Evolutionary conservation across 83 land plant species (phyloP).

Genomic region (Picea abies): DNA sequence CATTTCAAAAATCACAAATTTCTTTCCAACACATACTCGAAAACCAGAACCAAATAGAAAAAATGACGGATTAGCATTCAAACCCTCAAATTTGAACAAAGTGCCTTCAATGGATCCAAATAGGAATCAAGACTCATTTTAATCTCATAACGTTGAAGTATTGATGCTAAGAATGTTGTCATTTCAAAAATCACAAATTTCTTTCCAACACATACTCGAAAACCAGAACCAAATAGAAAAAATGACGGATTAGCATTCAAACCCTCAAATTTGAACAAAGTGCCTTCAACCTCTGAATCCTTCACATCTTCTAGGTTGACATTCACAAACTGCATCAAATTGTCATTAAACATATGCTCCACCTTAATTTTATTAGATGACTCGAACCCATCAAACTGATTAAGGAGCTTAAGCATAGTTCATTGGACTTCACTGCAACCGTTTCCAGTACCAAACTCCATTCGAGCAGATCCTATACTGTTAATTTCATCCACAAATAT

Average conservation of each 20-base stretch:
- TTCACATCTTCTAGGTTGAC: background rate
- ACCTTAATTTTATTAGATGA: too few species aligned
- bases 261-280: constrained; percentile 19
- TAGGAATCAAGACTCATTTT: background rate
- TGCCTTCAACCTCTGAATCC: background rate
- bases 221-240: constrained; percentile 66
- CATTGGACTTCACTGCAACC: too few species aligned
- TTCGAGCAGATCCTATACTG: too few species aligned
- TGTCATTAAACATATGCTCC: too few species aligned
- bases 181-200: constrained; percentile 39
- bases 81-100: constrained; percentile 21
- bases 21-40: constrained; percentile 60
- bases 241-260: constrained; percentile 43
- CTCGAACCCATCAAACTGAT: too few species aligned
- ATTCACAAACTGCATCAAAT: too few species aligned
- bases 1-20: constrained; percentile 36
- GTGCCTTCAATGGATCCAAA: background rate
- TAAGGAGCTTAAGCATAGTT: too few species aligned
- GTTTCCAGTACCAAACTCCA: too few species aligned
- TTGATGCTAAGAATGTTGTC: constrained; percentile 40
- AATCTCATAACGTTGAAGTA: constrained; percentile 55
- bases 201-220: constrained; percentile 59
- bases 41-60: constrained; percentile 66
- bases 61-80: constrained; percentile 42
- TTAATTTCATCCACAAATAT: too few species aligned